phyloP scores from a whole-genome alignment of 208 protist genomes.

The Trypanosoma avium region DNA sequence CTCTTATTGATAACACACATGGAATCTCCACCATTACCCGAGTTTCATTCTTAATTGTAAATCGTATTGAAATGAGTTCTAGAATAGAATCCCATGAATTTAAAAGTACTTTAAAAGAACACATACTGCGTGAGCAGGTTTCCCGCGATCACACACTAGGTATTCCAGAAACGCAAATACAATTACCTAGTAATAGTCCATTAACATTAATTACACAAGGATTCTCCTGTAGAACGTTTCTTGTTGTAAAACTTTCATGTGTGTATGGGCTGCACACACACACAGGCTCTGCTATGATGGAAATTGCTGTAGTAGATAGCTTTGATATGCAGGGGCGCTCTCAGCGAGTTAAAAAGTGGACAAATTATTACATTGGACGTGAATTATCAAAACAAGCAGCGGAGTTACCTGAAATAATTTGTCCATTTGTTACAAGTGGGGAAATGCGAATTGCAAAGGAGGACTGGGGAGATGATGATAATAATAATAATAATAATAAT shows the following conservation, averaged over 20 bases:
- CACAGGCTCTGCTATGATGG: slow-evolving; percentile 46
- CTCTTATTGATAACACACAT: slow-evolving; percentile 56
- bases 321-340: slow-evolving; percentile 39
- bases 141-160: not conserved
- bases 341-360: slow-evolving; percentile 50
- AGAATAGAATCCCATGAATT: slow-evolving; percentile 36
- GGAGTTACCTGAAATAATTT: slow-evolving; percentile 1
- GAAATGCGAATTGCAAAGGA: slow-evolving; percentile 24
- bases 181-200: slow-evolving; percentile 40
- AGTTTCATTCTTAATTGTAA: slow-evolving; percentile 56
- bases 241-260: slow-evolving; percentile 38
- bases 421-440: slow-evolving; percentile 17
- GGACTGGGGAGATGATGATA: too few relatives aligned
- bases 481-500: too few relatives aligned
- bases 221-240: slow-evolving; percentile 41
- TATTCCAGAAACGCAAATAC: slow-evolving; percentile 36
- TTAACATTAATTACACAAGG: slow-evolving; percentile 59
- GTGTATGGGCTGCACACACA: slow-evolving; percentile 24
- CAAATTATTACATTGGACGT: slow-evolving; percentile 39
- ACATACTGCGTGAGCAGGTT: slow-evolving; percentile 39
- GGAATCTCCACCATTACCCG: slow-evolving; percentile 44
- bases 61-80: slow-evolving; percentile 35
- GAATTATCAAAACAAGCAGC: not conserved
- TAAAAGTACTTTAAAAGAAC: slow-evolving; percentile 21
- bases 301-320: slow-evolving; percentile 59